phyloP scores from a whole-genome alignment of 208 protist species.

The Acanthamoeba royreba region DNA sequence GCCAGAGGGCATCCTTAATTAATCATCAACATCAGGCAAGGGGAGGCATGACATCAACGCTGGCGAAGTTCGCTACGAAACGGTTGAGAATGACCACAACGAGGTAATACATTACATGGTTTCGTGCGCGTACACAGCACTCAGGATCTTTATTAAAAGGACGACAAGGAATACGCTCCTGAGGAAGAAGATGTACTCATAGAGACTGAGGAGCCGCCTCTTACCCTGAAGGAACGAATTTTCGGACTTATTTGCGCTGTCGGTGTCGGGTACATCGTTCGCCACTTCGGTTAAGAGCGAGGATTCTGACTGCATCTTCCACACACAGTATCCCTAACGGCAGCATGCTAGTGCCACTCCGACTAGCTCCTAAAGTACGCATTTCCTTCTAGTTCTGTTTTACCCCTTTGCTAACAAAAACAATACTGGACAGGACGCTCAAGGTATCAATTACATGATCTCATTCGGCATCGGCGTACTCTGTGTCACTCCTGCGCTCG shows the following conservation, averaged over 20 bases:
- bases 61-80: neutral
- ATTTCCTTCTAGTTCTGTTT: no score
- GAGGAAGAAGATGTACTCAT: neutral
- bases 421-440: neutral
- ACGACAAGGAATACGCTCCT: neutral
- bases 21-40: neutral
- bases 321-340: neutral
- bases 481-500: neutral
- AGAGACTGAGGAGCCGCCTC: neutral
- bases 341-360: neutral
- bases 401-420: neutral
- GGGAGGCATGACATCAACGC: neutral
- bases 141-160: neutral
- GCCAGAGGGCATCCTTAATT: neutral
- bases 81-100: neutral
- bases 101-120: no score
- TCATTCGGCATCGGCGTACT: neutral
- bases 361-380: neutral
- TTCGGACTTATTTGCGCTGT: neutral
- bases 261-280: neutral
- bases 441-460: constrained; percentile 35
- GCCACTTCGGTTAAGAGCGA: no score
- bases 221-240: neutral
- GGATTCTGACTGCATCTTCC: neutral
- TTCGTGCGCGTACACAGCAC: no score